Percentiles rank a stretch among this genome's conserved stretches.
phyloP scores from a whole-genome alignment of 805 yeast species.

The Barnettozyma populi region DNA sequence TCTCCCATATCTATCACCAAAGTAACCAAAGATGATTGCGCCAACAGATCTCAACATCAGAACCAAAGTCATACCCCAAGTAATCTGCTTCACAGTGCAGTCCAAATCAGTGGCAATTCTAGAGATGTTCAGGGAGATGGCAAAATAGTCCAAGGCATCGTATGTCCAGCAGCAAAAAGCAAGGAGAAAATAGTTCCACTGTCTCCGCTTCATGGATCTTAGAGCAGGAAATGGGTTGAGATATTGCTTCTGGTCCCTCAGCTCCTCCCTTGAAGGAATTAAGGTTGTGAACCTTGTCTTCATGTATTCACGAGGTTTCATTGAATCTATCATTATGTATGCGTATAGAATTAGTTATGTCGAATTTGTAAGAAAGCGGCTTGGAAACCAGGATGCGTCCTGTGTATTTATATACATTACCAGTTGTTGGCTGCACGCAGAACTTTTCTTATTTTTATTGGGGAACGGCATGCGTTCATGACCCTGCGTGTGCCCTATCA shows the following conservation, averaged over 20 bases:
- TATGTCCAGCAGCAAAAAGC: conserved; percentile 58
- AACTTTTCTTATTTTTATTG: not conserved
- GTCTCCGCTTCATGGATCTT: conserved; percentile 28
- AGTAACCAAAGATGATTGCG: conserved; percentile 50
- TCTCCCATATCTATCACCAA: conserved; percentile 57
- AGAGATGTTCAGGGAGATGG: conserved; percentile 46
- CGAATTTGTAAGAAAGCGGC: not conserved
- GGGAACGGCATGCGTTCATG: not conserved
- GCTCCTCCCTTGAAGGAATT: conserved; percentile 39
- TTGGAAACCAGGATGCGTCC: not conserved
- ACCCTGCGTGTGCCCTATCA: not conserved
- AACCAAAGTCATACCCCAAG: conserved; percentile 56
- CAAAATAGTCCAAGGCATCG: conserved; percentile 61
- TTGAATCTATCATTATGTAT: not conserved
- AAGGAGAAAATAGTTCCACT: conserved; percentile 52
- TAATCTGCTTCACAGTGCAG: conserved; percentile 41
- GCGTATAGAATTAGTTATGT: too few relatives aligned
- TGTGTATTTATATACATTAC: not conserved
- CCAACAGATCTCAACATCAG: conserved; percentile 64
- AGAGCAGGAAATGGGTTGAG: conserved; percentile 45
- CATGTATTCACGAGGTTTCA: conserved; percentile 11
- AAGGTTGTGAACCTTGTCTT: conserved; percentile 44
- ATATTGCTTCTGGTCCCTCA: conserved; percentile 30
- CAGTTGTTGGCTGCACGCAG: not conserved
- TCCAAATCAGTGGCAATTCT: conserved; percentile 42